phyloP scores from a whole-genome alignment of 805 yeast species.

The Yarrowia deformans region DNA sequence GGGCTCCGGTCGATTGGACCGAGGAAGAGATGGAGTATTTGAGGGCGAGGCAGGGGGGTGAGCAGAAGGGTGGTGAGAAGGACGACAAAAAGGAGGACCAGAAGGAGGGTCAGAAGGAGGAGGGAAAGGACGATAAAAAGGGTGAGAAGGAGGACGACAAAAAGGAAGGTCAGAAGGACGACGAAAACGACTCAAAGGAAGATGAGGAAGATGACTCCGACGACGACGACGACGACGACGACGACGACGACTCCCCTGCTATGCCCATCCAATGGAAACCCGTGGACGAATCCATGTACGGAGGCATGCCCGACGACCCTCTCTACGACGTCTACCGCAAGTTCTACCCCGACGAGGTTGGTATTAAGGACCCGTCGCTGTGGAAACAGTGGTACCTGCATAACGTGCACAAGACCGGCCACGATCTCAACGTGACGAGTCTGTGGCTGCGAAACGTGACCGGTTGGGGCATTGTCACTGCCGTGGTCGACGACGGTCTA shows the following conservation, averaged over 20 bases:
- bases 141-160: background rate
- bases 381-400: constrained; percentile 89
- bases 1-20: constrained; percentile 1
- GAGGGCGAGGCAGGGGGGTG: background rate
- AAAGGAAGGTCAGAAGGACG: background rate
- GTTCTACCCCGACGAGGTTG: constrained; percentile 55
- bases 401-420: constrained; percentile 73
- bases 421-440: constrained; percentile 85
- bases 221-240: constrained; percentile 15
- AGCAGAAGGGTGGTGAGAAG: background rate
- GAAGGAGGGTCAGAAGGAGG: background rate
- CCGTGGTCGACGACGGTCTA: constrained; percentile 92
- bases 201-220: background rate
- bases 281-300: constrained; percentile 12
- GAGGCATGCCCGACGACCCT: constrained; percentile 10
- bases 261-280: constrained; percentile 33
- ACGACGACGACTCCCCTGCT: background rate
- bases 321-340: constrained; percentile 12
- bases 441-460: constrained; percentile 84
- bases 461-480: constrained; percentile 83
- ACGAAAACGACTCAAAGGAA: background rate
- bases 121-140: background rate
- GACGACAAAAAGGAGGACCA: background rate
- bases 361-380: constrained; percentile 85
- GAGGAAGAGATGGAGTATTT: background rate